These are phyloP conservation scores for Hibiscus mutabilis DNA, from an alignment of 345 rosid species.

Conservation along the genomic window DNA sequence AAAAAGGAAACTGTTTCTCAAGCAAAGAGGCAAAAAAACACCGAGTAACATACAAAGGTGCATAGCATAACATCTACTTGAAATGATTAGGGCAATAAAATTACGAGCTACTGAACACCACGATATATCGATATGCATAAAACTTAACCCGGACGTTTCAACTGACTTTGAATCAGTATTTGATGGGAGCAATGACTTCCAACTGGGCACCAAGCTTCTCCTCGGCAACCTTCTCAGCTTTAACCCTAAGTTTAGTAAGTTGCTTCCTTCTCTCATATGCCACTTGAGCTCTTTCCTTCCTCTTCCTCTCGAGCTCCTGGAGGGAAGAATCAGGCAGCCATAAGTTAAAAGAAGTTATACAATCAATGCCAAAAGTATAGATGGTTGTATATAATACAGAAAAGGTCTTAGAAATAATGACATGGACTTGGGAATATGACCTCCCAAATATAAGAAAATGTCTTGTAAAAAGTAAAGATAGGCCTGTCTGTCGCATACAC, in stretches of 20 bases:
- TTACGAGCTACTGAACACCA: neutral
- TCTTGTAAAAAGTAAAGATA: neutral
- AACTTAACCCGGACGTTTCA: neutral
- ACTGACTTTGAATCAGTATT: slow-evolving; percentile 27
- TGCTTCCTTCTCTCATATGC: slow-evolving; percentile 60
- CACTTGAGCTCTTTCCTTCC: slow-evolving; percentile 50
- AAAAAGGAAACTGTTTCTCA: neutral
- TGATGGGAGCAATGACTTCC: slow-evolving; percentile 43
- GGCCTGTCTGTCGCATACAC: neutral
- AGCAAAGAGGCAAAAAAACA: neutral
- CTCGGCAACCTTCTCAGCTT: slow-evolving; percentile 60
- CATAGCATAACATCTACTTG: neutral
- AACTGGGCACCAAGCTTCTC: slow-evolving; percentile 59
- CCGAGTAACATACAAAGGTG: neutral
- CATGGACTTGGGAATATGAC: neutral
- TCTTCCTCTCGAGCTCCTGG: slow-evolving; percentile 60
- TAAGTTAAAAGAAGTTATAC: neutral
- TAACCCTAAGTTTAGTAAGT: slow-evolving; percentile 44
- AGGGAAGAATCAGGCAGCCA: neutral
- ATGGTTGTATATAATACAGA: neutral
- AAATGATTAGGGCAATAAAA: neutral
- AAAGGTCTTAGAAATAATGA: neutral
- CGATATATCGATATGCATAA: neutral
- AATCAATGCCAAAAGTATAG: neutral
- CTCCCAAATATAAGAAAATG: neutral